Evolutionary conservation across 345 rosid genomes (phyloP).

Genomic region (Citrus trifoliata): DNA sequence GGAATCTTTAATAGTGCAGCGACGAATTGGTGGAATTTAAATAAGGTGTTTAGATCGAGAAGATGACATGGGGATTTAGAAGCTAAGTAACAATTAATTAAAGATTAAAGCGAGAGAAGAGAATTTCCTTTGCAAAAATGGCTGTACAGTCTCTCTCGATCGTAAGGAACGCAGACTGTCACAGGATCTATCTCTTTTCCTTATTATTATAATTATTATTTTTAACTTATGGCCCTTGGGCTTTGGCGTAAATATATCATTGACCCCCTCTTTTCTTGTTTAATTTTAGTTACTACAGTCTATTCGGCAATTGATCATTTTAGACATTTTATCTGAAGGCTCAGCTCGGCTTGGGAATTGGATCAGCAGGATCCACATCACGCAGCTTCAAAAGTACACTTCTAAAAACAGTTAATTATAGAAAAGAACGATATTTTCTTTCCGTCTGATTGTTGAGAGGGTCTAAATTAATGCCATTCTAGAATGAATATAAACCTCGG

Average conservation of each 20-base stretch:
- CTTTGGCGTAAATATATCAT: not conserved
- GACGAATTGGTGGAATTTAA: not conserved
- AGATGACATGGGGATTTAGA: not conserved
- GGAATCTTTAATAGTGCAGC: not conserved
- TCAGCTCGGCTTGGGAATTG: not conserved
- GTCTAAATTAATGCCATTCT: too few relatives aligned
- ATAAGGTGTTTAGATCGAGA: conserved; percentile 21
- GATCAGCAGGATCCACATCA: not conserved
- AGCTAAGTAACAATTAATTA: not conserved
- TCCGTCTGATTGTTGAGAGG: too few relatives aligned
- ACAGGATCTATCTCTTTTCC: not conserved
- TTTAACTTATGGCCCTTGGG: too few relatives aligned
- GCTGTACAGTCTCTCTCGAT: not conserved
- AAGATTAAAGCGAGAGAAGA: not conserved
- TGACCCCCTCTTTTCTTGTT: not conserved
- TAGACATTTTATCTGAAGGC: not conserved
- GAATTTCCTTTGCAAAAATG: not conserved
- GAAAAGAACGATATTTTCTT: too few relatives aligned
- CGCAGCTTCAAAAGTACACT: too few relatives aligned
- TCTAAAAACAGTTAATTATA: too few relatives aligned
- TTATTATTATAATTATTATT: too few relatives aligned
- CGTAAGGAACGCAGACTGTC: conserved; percentile 3
- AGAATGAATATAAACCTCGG: too few relatives aligned
- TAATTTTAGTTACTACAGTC: not conserved
- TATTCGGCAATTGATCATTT: not conserved